These are phyloP conservation scores for Lanmaoa pseudosensibilis DNA, from an alignment of 768 basidiomycete species.

Conservation along the genomic window DNA sequence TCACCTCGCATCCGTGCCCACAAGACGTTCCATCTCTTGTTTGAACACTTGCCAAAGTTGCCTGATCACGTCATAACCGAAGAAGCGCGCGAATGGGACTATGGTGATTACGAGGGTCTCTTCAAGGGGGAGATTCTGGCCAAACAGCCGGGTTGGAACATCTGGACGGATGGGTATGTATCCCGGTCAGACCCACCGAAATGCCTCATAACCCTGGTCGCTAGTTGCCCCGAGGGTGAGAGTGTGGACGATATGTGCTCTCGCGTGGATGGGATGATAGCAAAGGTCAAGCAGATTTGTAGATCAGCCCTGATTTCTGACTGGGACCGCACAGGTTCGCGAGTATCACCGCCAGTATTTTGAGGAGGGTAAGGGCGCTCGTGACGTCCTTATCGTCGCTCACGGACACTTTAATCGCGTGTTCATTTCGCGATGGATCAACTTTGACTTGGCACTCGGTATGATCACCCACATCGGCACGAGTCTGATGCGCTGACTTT, in stretches of 20 bases:
- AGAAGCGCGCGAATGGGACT: constrained; percentile 83
- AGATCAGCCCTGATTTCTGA: not conserved
- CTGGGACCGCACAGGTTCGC: constrained; percentile 50
- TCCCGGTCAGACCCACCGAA: not conserved
- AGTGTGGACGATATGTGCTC: constrained; percentile 73
- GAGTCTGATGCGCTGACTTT: constrained; percentile 8
- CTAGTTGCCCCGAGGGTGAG: constrained; percentile 87
- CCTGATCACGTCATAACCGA: constrained; percentile 64
- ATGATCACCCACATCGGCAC: constrained; percentile 14
- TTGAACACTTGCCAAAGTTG: constrained; percentile 45
- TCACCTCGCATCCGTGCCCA: constrained; percentile 89
- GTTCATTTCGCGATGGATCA: constrained; percentile 81
- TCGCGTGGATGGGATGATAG: constrained; percentile 76
- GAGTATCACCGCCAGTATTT: constrained; percentile 70
- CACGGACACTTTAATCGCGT: constrained; percentile 82
- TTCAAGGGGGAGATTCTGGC: constrained; percentile 73
- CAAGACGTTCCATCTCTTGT: constrained; percentile 81
- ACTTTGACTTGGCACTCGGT: constrained; percentile 62
- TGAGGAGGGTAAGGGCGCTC: constrained; percentile 62
- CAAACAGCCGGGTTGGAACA: constrained; percentile 63
- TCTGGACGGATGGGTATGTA: constrained; percentile 80
- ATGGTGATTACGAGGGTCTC: constrained; percentile 89
- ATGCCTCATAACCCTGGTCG: constrained; percentile 7
- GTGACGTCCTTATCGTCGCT: constrained; percentile 86
- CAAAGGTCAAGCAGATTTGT: constrained; percentile 48